A percentile compares a stretch with the other conserved stretches of the same genome.
phyloP scores from a whole-genome alignment of 495 filamentous ascomycete species.

The Lophium mytilinum region DNA sequence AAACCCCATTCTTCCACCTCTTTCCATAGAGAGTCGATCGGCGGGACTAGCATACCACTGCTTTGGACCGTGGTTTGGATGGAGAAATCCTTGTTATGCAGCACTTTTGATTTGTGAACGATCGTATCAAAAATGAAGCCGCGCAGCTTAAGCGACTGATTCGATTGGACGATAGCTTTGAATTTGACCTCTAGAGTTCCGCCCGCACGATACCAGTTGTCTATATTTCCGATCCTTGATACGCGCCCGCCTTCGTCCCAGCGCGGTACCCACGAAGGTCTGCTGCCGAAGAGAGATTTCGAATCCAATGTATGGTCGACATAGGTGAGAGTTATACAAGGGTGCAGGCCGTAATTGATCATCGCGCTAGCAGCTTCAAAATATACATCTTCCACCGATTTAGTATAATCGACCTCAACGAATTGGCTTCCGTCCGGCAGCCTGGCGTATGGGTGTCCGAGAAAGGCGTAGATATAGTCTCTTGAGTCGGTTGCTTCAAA shows the following conservation, averaged over 20 bases:
- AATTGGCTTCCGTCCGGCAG: neutral
- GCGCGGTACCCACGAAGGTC: slow-evolving; percentile 1
- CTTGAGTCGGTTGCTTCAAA: neutral
- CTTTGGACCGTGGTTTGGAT: too few relatives aligned
- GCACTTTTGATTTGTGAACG: too few relatives aligned
- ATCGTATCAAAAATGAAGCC: too few relatives aligned
- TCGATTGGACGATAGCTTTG: too few relatives aligned
- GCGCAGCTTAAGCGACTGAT: too few relatives aligned
- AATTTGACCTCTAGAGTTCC: too few relatives aligned
- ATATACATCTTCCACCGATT: neutral
- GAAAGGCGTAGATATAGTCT: neutral
- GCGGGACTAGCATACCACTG: too few relatives aligned
- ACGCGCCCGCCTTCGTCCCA: neutral
- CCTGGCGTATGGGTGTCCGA: neutral
- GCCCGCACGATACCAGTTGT: too few relatives aligned
- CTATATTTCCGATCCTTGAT: too few relatives aligned
- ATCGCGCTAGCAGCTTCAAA: neutral
- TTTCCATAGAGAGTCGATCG: too few relatives aligned
- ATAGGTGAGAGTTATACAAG: neutral
- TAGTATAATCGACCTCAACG: neutral
- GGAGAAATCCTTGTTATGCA: too few relatives aligned
- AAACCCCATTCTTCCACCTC: too few relatives aligned
- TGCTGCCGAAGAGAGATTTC: neutral
- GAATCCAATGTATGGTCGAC: neutral
- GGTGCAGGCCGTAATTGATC: neutral